phyloP scores from a whole-genome alignment of 306 rosid genomes.

The Cucumis hystrix region DNA sequence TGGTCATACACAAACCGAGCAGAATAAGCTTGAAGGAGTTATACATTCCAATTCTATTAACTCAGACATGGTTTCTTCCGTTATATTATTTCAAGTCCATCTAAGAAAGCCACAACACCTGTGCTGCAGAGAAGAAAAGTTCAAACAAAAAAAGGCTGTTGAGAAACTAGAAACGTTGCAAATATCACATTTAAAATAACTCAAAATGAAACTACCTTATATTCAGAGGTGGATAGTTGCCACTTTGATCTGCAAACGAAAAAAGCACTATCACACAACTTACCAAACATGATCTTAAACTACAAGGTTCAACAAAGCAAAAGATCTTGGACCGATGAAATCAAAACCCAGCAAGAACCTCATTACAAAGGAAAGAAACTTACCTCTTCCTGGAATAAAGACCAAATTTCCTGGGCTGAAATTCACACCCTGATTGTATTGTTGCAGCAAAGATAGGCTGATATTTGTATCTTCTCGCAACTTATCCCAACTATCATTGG shows the following conservation, averaged over 20 bases:
- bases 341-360: neutral
- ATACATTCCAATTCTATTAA: conserved; percentile 5
- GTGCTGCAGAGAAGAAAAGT: conserved; percentile 46
- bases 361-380: neutral
- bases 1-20: conserved; percentile 33
- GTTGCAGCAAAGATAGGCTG: conserved; percentile 24
- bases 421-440: conserved; percentile 37
- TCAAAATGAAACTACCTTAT: conserved; percentile 33
- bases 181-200: neutral
- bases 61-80: conserved; percentile 13
- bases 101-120: conserved; percentile 41
- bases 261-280: neutral
- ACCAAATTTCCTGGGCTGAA: conserved; percentile 31
- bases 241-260: conserved; percentile 39
- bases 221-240: conserved; percentile 26
- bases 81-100: conserved; percentile 11
- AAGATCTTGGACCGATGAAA: neutral
- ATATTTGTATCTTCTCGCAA: conserved; percentile 9
- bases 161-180: conserved; percentile 2
- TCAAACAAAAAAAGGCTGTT: neutral
- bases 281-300: neutral
- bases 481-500: conserved; percentile 15
- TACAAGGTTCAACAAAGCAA: neutral
- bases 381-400: conserved; percentile 61
- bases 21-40: conserved; percentile 5